Conservation (phyloP, 495 filamentous ascomycete species). For the Venustampulla echinocandica region DNA sequence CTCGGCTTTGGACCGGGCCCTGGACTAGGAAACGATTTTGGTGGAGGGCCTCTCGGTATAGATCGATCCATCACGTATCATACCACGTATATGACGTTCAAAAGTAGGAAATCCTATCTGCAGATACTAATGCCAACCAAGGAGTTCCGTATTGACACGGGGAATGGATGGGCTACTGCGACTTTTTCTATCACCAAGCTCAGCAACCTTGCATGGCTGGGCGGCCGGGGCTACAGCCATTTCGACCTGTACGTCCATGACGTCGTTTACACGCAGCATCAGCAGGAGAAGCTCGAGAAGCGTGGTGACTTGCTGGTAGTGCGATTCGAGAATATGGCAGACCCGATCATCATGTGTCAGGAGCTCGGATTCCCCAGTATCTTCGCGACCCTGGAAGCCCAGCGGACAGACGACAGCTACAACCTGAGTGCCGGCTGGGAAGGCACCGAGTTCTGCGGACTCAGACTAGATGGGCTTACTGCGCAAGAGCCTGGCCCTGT, state of each 20-base stretch:
- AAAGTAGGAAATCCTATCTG: conserved; percentile 44
- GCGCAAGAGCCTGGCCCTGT: not conserved
- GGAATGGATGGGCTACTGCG: conserved; percentile 40
- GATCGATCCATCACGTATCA: conserved; percentile 28
- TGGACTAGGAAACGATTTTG: conserved; percentile 36
- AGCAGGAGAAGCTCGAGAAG: conserved; percentile 22
- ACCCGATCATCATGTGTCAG: conserved; percentile 45
- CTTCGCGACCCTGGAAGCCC: conserved; percentile 37
- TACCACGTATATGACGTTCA: conserved; percentile 46
- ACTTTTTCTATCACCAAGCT: conserved; percentile 40
- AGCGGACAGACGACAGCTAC: conserved; percentile 27
- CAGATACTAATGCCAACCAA: conserved; percentile 44
- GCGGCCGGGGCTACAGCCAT: conserved; percentile 42
- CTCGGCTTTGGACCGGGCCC: conserved; percentile 47
- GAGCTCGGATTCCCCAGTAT: conserved; percentile 49
- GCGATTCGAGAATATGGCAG: conserved; percentile 42
- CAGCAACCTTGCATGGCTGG: conserved; percentile 44
- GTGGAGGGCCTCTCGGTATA: not conserved
- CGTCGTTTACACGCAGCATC: conserved; percentile 33
- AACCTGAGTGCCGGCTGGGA: conserved; percentile 38
- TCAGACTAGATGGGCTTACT: not conserved
- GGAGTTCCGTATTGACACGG: conserved; percentile 35
- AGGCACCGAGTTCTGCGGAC: conserved; percentile 25
- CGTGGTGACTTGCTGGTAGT: conserved; percentile 42
- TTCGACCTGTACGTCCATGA: conserved; percentile 49